Evolutionary conservation across 2,329 filamentous ascomycete genomes (phyloP).

Genomic region (Aspergillus niger): DNA sequence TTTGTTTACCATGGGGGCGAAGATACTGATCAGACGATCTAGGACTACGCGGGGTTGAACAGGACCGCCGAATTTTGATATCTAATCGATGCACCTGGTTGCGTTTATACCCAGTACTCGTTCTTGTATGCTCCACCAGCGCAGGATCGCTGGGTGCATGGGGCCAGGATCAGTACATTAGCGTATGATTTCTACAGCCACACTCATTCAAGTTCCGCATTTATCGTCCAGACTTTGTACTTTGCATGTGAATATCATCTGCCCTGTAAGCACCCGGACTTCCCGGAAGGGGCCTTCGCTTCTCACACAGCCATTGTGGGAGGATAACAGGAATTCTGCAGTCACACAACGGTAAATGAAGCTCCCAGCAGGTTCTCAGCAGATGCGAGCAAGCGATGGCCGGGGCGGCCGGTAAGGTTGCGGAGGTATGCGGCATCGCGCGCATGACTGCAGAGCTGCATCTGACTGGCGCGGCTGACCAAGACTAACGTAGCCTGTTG

Average conservation of each 20-base stretch:
- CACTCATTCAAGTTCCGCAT: neutral
- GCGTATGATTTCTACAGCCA: slow-evolving; percentile 1
- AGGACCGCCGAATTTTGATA: neutral
- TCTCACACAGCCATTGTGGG: neutral
- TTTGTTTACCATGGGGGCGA: slow-evolving; percentile 1
- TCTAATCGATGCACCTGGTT: neutral
- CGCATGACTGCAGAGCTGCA: slow-evolving; percentile 19
- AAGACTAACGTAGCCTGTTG: neutral
- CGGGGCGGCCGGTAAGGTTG: slow-evolving; percentile 3
- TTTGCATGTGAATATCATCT: neutral
- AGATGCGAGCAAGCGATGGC: neutral
- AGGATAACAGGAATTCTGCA: neutral
- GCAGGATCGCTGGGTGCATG: slow-evolving; percentile 19
- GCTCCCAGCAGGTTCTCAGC: neutral
- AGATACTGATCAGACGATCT: slow-evolving; percentile 18
- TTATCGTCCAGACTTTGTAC: neutral
- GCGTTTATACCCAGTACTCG: neutral
- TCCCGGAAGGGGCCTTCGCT: neutral
- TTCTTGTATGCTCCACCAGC: slow-evolving; percentile 9
- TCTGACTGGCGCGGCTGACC: slow-evolving; percentile 23
- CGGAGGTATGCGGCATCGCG: slow-evolving; percentile 15
- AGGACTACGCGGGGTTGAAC: slow-evolving; percentile 33
- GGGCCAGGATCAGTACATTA: slow-evolving; percentile 15
- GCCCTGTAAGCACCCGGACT: neutral
- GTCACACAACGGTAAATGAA: neutral